phyloP scores from a whole-genome alignment of 306 rosid genomes.

The Dryas octopetala region DNA sequence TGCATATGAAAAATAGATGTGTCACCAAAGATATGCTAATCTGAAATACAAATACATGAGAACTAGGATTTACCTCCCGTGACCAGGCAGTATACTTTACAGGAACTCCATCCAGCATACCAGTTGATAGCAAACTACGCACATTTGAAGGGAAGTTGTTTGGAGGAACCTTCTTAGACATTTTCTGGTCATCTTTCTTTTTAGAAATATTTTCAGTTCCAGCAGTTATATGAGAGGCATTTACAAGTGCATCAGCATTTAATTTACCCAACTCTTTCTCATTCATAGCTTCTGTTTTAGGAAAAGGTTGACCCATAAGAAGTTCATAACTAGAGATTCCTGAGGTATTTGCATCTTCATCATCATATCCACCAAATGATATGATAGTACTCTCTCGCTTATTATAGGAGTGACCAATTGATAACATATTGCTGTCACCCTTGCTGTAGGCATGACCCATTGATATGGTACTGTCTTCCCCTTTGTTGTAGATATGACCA shows the following conservation, averaged over 20 bases:
- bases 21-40: slow-evolving; percentile 48
- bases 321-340: slow-evolving; percentile 48
- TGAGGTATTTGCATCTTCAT: slow-evolving; percentile 46
- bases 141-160: slow-evolving; percentile 82
- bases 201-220: slow-evolving; percentile 41
- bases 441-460: slow-evolving; percentile 32
- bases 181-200: slow-evolving; percentile 54
- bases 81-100: slow-evolving; percentile 84
- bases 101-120: slow-evolving; percentile 87
- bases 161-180: slow-evolving; percentile 52
- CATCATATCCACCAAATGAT: slow-evolving; percentile 70
- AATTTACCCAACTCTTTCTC: slow-evolving; percentile 42
- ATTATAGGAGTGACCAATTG: slow-evolving; percentile 42
- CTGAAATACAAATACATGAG: slow-evolving; percentile 40
- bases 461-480: slow-evolving; percentile 33
- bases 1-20: slow-evolving; percentile 46
- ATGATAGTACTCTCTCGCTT: slow-evolving; percentile 73
- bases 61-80: slow-evolving; percentile 62
- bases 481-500: slow-evolving; percentile 42
- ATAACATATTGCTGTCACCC: slow-evolving; percentile 33
- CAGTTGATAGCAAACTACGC: slow-evolving; percentile 76
- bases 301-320: slow-evolving; percentile 49
- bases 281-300: slow-evolving; percentile 36
- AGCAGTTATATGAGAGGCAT: slow-evolving; percentile 26
- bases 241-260: slow-evolving; percentile 31